These are phyloP conservation scores for Penicillium sp. DNA, from an alignment of 2,329 filamentous ascomycete genomes.

Conservation along the genomic window DNA sequence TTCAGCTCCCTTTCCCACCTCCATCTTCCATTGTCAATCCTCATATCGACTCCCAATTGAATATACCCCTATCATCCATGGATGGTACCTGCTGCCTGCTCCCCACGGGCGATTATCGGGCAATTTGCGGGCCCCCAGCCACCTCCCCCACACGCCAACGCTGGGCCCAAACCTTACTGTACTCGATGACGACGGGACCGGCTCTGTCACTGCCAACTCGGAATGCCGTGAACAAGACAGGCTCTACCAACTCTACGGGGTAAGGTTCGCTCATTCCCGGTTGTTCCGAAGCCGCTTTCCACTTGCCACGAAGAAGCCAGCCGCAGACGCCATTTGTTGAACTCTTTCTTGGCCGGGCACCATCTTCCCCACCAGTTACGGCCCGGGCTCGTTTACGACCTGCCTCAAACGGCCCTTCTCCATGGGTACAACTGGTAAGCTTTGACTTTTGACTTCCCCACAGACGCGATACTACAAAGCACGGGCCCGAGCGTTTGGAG, in stretches of 20 bases:
- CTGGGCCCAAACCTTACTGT: conserved; percentile 14
- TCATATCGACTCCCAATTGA: too few relatives aligned
- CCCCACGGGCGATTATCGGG: conserved; percentile 17
- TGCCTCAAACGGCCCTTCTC: background rate
- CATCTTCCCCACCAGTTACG: background rate
- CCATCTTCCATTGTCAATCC: too few relatives aligned
- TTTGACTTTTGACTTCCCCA: conserved; percentile 1
- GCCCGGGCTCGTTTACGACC: background rate
- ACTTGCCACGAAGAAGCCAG: background rate
- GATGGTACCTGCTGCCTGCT: too few relatives aligned
- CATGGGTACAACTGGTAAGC: background rate
- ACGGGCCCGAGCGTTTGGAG: background rate
- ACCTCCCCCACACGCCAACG: conserved; percentile 11
- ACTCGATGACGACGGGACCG: conserved; percentile 23
- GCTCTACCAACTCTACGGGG: background rate
- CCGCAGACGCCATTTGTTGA: background rate
- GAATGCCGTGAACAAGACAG: background rate
- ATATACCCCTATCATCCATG: too few relatives aligned
- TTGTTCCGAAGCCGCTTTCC: conserved; percentile 2
- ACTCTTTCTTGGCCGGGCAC: background rate
- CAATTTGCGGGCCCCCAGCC: conserved; percentile 12
- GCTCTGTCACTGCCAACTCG: background rate
- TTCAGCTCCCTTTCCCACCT: too few relatives aligned
- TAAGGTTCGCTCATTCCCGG: conserved; percentile 2
- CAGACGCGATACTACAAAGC: background rate